Evolutionary conservation across 2,329 filamentous ascomycete species (phyloP), one percentile per base, ranked within the genome.

Genomic region (Trichophyton mentagrophytes): DNA sequence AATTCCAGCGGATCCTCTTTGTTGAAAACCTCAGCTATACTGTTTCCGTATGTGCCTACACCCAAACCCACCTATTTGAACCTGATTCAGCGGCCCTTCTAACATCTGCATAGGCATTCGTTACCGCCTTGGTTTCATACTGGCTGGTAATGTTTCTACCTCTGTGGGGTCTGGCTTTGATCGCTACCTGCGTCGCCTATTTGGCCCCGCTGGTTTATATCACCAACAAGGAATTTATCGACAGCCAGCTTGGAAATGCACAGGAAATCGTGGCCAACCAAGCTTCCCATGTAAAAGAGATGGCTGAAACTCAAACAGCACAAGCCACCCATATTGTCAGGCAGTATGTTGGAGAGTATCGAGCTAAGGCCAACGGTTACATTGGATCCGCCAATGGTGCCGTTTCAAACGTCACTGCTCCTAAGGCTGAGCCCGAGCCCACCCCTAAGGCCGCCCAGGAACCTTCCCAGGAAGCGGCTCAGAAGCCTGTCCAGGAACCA

Each of bases 111-210:
- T 64, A 85, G 82, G 80, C 81, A 58, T 86, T 85, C 76, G 68
- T 78, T 64, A 76, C 82, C 33, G 76, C 83, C 40, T 77, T 85
- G 69, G 69, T 79, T 64, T 78, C 80, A 65, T 86, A 86, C 77
- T 85, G 80, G 78, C 76, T 86, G 66, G 82, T 86, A 76, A 85
- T 84, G 73, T 77, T 84, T 68, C 75, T 85, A 64, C 84, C 84
- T n/a, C 74, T 84, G 66, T 86, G 84, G 84, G 83, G 82, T 33
- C 74, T 86, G 65, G 73, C 80, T 60, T 74, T 86, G 65, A 77
- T 85, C 68, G 77, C 75, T 60, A 81, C 81, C 62, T 76, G 77
- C 61, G 70, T 80, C 65, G 72, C 80, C 68, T 86, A 83, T 75
- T 75, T 85, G 60, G 79, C 76, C 47, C 84, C 84, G 59, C 77